Evolutionary conservation across 495 filamentous ascomycete species (phyloP), one percentile per base, ranked within the genome.

Genomic region (Jackrogersella multiformis): DNA sequence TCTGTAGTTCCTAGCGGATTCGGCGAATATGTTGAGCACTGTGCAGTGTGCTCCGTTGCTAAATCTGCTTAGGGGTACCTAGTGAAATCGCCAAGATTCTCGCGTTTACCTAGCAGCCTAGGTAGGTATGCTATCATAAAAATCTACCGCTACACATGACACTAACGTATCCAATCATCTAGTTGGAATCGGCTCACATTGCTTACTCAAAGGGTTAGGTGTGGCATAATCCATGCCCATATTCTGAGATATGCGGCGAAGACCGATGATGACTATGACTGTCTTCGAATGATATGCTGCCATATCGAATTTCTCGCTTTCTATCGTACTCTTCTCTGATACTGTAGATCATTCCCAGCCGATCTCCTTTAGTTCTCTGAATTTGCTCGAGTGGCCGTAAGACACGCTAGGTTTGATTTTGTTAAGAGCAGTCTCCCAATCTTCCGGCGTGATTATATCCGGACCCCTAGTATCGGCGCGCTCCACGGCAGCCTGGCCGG

Each of bases 331-430:
- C 23, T 12, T 0, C 8, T 23, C 0, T 3, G 1, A 52, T 20
- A 3, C 23, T 21, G 21, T 8, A 36, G 16, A 53, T 53, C 30
- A 70, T 21, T 76, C 69, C 73, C 73, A 74, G 13, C 73, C 68
- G 5, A 68, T 57, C 53, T 81, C 76, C 44, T 81, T 81, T 57
- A 94, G 66, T 67, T 78, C 79, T 65, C 88, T 83, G 79, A 94
- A 96, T 78, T 88, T 90, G 63, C 79, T 81, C 59, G 88, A 77
- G 32, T 75, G 73, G 20, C 49, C 39, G 75, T 93, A 86, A 45
- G 87, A 90, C 44, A 99, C 94, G 80, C 92, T 96, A 18, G 91
- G 89, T 74, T 84, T 88, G 21, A 96, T 86, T 71, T 88, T 89
- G 12, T 74, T 73, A 61, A 90, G 85, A 5, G 94, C 94, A 28